Evolutionary conservation across 768 basidiomycete genomes (phyloP), one percentile per base, ranked within the genome.

Genomic region (Boletus reticulatus): DNA sequence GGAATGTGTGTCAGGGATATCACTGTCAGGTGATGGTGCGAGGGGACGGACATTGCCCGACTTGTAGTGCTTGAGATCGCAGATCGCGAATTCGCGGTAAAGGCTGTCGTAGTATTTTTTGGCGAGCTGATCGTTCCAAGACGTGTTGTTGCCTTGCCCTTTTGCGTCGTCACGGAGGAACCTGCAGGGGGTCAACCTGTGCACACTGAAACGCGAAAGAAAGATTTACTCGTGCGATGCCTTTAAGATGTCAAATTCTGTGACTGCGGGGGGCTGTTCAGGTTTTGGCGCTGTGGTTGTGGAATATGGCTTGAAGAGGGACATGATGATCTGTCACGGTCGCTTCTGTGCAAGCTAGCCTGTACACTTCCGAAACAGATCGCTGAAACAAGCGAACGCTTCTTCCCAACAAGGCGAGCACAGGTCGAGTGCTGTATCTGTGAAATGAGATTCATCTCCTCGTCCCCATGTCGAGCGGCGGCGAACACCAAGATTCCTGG

Each of bases 21-120:
- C 8, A 14, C 0, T 27, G 32, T 16, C 29, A 38, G 50, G 32
- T 20, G 37, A 38, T 39, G 43, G 8, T 13, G 8, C 14, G 22
- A 44, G 9, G 51, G 9, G 51, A 68, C 86, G 59, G 58, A 95
- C 93, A 57, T 90, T 88, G 16, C 92, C 91, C 0, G 89, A 85
- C 75, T 94, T 97, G 78, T 92, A 97, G 67, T 98, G 96, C 75
- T 98, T 98, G 56, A 98, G 76, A 72, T 98, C 93, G 67, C 92
- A 94, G 20, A 94, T 77, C 0, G 91, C 92, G 63, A 87, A 98
- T 71, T 98, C 95, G 59, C 92, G 88, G 69, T 93, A 97, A 4
- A 98, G 82, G 61, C 75, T 89, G 13, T 80, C 75, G 64, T 98
- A 95, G 75, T 95, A 98, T 63, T 94, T 95, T 57, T 80, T 77